A percentile compares a stretch with the other conserved stretches of the same genome.
Conservation (phyloP, 140 eudicot species). For the Erigeron philadelphicus region DNA sequence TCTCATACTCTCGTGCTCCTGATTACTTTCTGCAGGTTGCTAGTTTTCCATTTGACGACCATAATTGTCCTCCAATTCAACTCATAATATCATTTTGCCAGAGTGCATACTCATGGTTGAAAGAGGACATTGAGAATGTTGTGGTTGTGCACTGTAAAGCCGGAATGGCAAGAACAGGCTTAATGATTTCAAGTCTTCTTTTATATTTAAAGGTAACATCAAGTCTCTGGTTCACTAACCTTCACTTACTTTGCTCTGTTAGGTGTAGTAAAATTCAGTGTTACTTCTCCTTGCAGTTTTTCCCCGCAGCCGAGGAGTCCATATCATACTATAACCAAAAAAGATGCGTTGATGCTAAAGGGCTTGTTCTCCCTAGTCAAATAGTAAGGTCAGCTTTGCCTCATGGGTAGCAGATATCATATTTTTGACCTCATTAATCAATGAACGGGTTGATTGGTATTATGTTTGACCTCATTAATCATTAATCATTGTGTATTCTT, state of each 20-base stretch:
- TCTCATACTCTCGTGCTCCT: background rate
- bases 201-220: conserved; percentile 48
- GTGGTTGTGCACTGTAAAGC: conserved; percentile 99
- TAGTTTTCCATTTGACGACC: conserved; percentile 95
- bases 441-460: background rate
- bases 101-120: conserved; percentile 96
- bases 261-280: background rate
- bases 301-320: conserved; percentile 94
- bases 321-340: conserved; percentile 90
- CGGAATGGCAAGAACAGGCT: conserved; percentile 98
- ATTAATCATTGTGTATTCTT: too few species aligned
- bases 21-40: conserved; percentile 62
- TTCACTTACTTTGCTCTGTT: conserved; percentile 11
- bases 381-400: conserved; percentile 42
- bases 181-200: conserved; percentile 95
- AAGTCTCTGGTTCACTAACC: conserved; percentile 7
- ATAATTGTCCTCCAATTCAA: conserved; percentile 92
- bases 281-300: conserved; percentile 46
- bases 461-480: background rate
- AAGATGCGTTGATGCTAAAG: conserved; percentile 87
- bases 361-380: conserved; percentile 97
- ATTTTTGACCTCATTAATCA: background rate
- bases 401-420: background rate
- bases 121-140: conserved; percentile 94
- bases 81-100: conserved; percentile 83